phyloP scores from a whole-genome alignment of 495 filamentous ascomycete species.

The Hyaloscypha bicolor region DNA sequence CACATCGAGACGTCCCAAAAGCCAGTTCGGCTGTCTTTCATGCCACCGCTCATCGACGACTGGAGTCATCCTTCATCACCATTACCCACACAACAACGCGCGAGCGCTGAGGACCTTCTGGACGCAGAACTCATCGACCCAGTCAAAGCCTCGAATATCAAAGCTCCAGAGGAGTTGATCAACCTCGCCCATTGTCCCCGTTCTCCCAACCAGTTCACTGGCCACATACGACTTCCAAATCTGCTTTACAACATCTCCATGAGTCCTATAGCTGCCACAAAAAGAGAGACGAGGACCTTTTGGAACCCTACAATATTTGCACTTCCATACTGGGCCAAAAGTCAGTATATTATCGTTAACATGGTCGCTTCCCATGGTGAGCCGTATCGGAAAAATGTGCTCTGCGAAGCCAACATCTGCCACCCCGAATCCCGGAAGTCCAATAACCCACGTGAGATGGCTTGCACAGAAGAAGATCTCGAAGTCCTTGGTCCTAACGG shows the following conservation, averaged over 20 bases:
- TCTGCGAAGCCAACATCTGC: constrained; percentile 45
- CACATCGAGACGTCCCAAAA: not conserved
- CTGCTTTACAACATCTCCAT: constrained; percentile 41
- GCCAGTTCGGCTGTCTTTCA: not conserved
- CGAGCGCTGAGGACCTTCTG: not conserved
- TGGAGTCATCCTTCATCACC: not conserved
- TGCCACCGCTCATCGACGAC: not conserved
- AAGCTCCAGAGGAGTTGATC: not conserved
- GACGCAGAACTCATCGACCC: not conserved
- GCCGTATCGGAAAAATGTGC: constrained; percentile 39
- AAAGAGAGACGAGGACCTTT: constrained; percentile 35
- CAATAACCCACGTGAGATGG: constrained; percentile 31
- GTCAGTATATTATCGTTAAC: constrained; percentile 42
- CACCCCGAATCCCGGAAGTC: constrained; percentile 25
- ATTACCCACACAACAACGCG: too few relatives aligned
- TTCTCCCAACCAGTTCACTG: constrained; percentile 37
- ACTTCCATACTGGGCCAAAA: constrained; percentile 42
- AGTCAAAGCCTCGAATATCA: not conserved
- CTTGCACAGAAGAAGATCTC: constrained; percentile 39
- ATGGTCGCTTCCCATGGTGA: constrained; percentile 40
- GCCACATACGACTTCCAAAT: constrained; percentile 38
- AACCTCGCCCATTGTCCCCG: constrained; percentile 25
- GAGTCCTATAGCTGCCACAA: constrained; percentile 26
- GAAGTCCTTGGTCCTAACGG: constrained; percentile 33
- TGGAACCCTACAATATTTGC: constrained; percentile 46